Evolutionary conservation across 1,139 yeast species (phyloP).

Genomic region (Yamadazyma songkhlaensis): DNA sequence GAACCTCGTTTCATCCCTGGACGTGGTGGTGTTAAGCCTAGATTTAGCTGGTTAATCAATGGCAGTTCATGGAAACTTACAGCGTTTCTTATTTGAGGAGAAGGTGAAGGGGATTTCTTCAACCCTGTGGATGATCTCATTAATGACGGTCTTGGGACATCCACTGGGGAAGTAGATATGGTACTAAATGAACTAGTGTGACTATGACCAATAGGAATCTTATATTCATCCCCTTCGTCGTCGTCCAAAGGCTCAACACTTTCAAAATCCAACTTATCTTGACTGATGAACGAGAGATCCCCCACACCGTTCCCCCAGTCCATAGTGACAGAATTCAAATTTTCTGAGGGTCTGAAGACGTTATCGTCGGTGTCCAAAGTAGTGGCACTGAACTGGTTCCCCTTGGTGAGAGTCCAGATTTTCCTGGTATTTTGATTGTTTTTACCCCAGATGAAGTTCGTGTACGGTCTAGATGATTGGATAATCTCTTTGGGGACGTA

Average conservation of each 20-base stretch:
- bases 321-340: constrained; percentile 49
- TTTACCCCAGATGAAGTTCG: constrained; percentile 44
- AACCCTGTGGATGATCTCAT: constrained; percentile 20
- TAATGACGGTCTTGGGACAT: constrained; percentile 23
- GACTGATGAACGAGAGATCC: constrained; percentile 52
- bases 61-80: constrained; percentile 11
- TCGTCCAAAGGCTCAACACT: constrained; percentile 9
- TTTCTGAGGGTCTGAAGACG: constrained; percentile 52
- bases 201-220: constrained; percentile 19
- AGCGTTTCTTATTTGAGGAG: constrained; percentile 14
- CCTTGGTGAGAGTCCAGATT: constrained; percentile 45
- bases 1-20: constrained; percentile 31
- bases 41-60: neutral
- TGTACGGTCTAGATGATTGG: constrained; percentile 47
- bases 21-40: constrained; percentile 10
- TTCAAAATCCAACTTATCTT: constrained; percentile 47
- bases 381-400: constrained; percentile 50
- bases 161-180: constrained; percentile 23
- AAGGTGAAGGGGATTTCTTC: constrained; percentile 18
- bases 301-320: constrained; percentile 54
- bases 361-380: constrained; percentile 40
- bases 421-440: constrained; percentile 22
- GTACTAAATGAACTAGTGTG: constrained; percentile 12
- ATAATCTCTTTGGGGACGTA: constrained; percentile 71
- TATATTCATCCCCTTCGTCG: constrained; percentile 10